phyloP scores from a whole-genome alignment of 441 rosid species.

The Pelargonium australe region DNA sequence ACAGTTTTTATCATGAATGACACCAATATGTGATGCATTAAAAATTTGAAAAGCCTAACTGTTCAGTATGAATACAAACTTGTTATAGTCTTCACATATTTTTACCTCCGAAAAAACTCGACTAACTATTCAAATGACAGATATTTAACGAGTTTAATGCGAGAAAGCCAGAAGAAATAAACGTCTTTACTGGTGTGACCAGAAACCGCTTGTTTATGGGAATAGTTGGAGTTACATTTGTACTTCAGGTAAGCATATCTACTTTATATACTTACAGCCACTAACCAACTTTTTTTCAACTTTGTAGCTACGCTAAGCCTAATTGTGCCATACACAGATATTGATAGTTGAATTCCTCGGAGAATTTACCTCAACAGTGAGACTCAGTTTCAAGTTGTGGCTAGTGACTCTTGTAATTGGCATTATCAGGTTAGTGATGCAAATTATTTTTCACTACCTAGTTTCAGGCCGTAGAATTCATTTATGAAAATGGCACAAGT shows the following conservation, averaged over 20 bases:
- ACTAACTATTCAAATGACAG: constrained; percentile 33
- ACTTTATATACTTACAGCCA: constrained; percentile 23
- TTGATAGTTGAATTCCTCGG: constrained; percentile 63
- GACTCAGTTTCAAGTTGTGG: constrained; percentile 76
- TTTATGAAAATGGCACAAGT: too few relatives aligned
- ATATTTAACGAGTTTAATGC: constrained; percentile 92
- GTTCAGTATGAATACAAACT: too few relatives aligned
- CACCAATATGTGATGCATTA: too few relatives aligned
- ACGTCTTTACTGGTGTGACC: constrained; percentile 63
- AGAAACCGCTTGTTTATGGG: constrained; percentile 70
- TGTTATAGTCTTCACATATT: too few relatives aligned
- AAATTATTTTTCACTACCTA: background rate
- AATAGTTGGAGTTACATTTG: constrained; percentile 52
- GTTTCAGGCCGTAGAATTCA: too few relatives aligned
- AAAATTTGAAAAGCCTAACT: too few relatives aligned
- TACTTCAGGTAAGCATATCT: constrained; percentile 62
- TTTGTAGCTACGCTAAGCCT: background rate
- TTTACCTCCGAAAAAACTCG: background rate
- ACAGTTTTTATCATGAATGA: too few relatives aligned
- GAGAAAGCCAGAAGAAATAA: constrained; percentile 80
- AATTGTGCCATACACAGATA: background rate
- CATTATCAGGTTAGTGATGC: constrained; percentile 42
- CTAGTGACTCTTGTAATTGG: constrained; percentile 51
- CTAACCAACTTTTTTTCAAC: constrained; percentile 18
- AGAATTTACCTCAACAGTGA: constrained; percentile 65